Conservation (phyloP, 768 basidiomycete species). For the Lactarius evosmus region DNA sequence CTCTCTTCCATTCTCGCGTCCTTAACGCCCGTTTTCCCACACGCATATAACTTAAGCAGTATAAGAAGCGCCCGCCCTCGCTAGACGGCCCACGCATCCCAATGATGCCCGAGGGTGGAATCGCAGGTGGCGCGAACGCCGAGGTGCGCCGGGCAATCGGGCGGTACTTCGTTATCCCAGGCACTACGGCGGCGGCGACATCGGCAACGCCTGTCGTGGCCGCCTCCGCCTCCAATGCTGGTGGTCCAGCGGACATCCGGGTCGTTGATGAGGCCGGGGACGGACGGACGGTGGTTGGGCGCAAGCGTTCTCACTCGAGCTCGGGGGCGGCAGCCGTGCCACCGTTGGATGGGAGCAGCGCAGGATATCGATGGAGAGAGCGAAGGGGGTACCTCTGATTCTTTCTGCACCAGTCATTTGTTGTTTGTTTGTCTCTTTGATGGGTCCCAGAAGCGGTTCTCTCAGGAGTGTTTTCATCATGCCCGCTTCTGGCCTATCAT, state of each 20-base stretch:
- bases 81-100: neutral
- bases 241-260: neutral
- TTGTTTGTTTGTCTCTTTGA: conserved; percentile 1
- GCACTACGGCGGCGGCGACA: neutral
- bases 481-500: no score
- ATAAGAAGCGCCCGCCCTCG: conserved; percentile 30
- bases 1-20: neutral
- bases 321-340: neutral
- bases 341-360: neutral
- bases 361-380: conserved; percentile 12
- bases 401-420: neutral
- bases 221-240: neutral
- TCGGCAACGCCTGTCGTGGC: neutral
- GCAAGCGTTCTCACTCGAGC: conserved; percentile 21
- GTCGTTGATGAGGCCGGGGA: neutral
- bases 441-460: neutral
- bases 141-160: conserved; percentile 20
- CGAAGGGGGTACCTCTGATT: conserved; percentile 8
- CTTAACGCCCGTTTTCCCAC: neutral
- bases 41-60: conserved; percentile 28
- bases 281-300: neutral
- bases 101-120: neutral
- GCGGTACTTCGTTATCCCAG: conserved; percentile 1
- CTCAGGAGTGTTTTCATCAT: no score
- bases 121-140: conserved; percentile 7